These are phyloP conservation scores for Aspergillus novoparasiticus DNA, from an alignment of 2,329 filamentous ascomycete species.

Conservation along the genomic window DNA sequence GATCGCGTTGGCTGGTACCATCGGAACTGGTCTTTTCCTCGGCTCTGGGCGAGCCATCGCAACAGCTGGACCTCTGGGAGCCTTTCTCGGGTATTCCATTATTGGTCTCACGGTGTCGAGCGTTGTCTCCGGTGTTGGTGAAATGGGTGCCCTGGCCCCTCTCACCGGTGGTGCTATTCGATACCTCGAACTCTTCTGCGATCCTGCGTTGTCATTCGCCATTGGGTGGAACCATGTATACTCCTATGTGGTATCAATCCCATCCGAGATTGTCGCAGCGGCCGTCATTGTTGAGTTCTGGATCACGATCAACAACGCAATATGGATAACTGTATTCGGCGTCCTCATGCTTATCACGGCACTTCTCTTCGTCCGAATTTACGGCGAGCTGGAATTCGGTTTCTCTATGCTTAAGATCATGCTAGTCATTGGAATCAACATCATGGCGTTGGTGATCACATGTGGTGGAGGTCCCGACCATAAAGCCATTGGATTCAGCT, in stretches of 20 bases:
- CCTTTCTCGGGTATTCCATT: conserved; percentile 41
- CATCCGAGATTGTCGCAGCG: conserved; percentile 35
- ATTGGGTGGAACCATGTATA: conserved; percentile 45
- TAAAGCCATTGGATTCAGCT: conserved; percentile 50
- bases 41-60: conserved; percentile 38
- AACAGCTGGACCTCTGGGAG: conserved; percentile 34
- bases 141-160: conserved; percentile 42
- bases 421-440: conserved; percentile 63
- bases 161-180: conserved; percentile 42
- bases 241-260: conserved; percentile 35
- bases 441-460: conserved; percentile 53
- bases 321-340: conserved; percentile 51
- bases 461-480: conserved; percentile 51
- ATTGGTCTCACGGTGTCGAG: conserved; percentile 38
- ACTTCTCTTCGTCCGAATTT: conserved; percentile 41
- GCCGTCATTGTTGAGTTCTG: conserved; percentile 23
- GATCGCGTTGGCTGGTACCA: conserved; percentile 42
- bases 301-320: conserved; percentile 32
- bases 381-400: conserved; percentile 57
- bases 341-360: conserved; percentile 37
- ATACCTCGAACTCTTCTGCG: conserved; percentile 39
- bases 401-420: conserved; percentile 61
- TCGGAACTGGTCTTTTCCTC: conserved; percentile 42
- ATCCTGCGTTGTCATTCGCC: conserved; percentile 39
- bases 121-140: conserved; percentile 39